Conservation (phyloP, 441 rosid genomes). For the Brassica balearica region DNA sequence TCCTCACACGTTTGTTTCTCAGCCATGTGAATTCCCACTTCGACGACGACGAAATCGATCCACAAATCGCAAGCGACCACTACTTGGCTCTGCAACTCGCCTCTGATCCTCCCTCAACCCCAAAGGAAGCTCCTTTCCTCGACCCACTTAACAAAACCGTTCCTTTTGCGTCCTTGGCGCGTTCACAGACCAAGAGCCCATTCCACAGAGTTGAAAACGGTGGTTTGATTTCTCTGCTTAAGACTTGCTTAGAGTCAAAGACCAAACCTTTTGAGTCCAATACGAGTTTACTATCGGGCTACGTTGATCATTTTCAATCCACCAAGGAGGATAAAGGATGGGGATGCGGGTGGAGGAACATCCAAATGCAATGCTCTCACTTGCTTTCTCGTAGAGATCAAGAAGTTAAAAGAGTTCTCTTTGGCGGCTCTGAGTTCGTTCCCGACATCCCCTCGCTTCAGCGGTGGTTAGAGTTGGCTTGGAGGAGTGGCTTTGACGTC, state of each 20-base stretch:
- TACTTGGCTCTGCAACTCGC: conserved; percentile 53
- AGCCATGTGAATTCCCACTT: conserved; percentile 86
- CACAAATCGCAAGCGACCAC: conserved; percentile 44
- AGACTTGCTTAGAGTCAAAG: conserved; percentile 51
- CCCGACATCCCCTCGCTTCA: conserved; percentile 78
- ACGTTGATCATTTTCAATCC: conserved; percentile 70
- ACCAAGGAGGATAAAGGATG: conserved; percentile 66
- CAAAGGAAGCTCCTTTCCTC: neutral
- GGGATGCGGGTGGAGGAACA: conserved; percentile 94
- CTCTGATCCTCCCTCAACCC: conserved; percentile 20
- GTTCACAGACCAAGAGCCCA: conserved; percentile 53
- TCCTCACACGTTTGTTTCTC: conserved; percentile 7
- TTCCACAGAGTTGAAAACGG: conserved; percentile 54
- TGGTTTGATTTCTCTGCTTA: conserved; percentile 65
- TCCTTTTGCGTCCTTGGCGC: conserved; percentile 44
- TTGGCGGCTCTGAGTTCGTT: conserved; percentile 72
- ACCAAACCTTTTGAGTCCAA: conserved; percentile 37
- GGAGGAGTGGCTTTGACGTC: conserved; percentile 76
- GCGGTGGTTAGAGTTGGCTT: conserved; percentile 84
- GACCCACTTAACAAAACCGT: conserved; percentile 15
- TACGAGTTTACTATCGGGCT: conserved; percentile 54
- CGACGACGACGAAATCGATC: conserved; percentile 51
- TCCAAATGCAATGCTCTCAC: conserved; percentile 80
- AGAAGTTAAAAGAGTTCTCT: conserved; percentile 57
- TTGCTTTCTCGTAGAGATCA: conserved; percentile 55